A percentile compares a stretch with the other conserved stretches of the same genome.
Evolutionary conservation across 148 eudicot species (phyloP).

Genomic region (Camellia sinensis): DNA sequence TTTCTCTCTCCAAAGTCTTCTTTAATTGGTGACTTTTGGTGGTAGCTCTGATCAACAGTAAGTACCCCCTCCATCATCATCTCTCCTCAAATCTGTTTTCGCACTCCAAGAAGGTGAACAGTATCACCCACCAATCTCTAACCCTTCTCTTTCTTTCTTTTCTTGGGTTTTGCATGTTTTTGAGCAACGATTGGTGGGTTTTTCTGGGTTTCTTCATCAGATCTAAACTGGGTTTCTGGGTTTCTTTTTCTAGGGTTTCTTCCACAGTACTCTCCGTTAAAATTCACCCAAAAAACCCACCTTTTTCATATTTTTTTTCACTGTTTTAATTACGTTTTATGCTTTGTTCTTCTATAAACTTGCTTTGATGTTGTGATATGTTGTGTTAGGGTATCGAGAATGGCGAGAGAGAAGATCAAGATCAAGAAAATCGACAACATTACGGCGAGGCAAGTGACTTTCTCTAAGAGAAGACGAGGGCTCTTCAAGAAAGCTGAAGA

Average conservation of each 20-base stretch:
- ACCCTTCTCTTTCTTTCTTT: neutral
- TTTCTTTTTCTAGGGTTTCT: neutral
- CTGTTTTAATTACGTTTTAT: no score
- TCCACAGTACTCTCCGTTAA: neutral
- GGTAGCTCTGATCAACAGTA: neutral
- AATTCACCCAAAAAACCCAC: neutral
- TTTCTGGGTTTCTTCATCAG: neutral
- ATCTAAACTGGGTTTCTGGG: neutral
- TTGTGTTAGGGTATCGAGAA: neutral
- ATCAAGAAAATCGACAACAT: constrained; percentile 46
- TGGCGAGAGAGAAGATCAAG: constrained; percentile 49
- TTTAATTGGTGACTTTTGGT: neutral
- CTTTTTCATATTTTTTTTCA: no score
- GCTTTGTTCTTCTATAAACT: neutral
- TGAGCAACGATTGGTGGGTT: neutral
- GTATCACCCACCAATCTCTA: neutral
- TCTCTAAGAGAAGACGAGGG: constrained; percentile 43
- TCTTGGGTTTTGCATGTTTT: neutral
- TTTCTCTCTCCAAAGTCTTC: neutral
- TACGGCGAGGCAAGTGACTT: constrained; percentile 49
- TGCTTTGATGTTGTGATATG: neutral
- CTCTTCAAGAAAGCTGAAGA: constrained; percentile 44
- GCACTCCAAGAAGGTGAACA: constrained; percentile 5
- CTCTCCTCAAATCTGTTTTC: neutral
- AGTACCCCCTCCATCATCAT: neutral